Evolutionary conservation across 495 filamentous ascomycete genomes (phyloP).

Genomic region (Evernia prunastri): DNA sequence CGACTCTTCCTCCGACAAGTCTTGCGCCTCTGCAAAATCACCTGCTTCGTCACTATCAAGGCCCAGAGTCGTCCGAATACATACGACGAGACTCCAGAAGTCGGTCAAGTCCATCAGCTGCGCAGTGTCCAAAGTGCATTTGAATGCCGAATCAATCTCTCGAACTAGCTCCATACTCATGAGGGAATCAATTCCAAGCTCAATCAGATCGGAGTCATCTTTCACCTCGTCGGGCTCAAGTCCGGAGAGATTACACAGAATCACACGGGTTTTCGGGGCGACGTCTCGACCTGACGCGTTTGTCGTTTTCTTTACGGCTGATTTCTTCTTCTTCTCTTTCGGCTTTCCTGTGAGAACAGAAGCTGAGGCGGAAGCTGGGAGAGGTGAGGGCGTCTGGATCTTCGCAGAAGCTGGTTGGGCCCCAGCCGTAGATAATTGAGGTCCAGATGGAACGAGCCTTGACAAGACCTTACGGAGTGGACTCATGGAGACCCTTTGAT

Average conservation of each 20-base stretch:
- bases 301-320: too few relatives aligned
- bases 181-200: constrained; percentile 51
- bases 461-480: constrained; percentile 38
- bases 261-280: too few relatives aligned
- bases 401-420: not conserved
- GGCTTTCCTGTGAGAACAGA: too few relatives aligned
- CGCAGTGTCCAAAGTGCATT: constrained; percentile 32
- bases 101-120: constrained; percentile 36
- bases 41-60: not conserved
- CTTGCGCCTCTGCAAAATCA: not conserved
- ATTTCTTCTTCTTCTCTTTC: not conserved
- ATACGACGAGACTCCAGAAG: constrained; percentile 21
- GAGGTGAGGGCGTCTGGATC: too few relatives aligned
- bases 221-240: constrained; percentile 39
- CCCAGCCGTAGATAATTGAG: constrained; percentile 14
- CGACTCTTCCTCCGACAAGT: too few relatives aligned
- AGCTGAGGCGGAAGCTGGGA: too few relatives aligned
- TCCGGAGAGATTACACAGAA: constrained; percentile 39
- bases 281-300: too few relatives aligned
- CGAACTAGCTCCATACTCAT: constrained; percentile 49
- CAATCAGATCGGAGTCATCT: constrained; percentile 35
- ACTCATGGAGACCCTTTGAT: constrained; percentile 37
- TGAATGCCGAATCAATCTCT: constrained; percentile 43
- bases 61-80: not conserved
- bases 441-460: constrained; percentile 11